phyloP scores from a whole-genome alignment of 257 asterid species.

The Agastache rugosa region DNA sequence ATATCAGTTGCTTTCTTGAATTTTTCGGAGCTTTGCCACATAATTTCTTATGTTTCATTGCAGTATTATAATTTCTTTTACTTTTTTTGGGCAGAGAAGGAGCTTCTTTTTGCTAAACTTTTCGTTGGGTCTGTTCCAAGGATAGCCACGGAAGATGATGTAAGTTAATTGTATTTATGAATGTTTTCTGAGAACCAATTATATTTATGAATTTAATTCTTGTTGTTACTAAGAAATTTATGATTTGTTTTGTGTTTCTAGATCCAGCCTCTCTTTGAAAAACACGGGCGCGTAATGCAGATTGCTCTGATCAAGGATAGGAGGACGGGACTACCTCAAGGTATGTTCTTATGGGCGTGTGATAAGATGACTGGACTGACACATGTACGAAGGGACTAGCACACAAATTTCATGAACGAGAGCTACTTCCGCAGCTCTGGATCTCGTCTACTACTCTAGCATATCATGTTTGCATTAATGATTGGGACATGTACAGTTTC shows the following conservation, averaged over 20 bases:
- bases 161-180: conserved; percentile 51
- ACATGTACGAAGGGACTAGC: conserved; percentile 20
- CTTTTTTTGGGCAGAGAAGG: conserved; percentile 62
- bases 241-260: conserved; percentile 48
- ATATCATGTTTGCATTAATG: conserved; percentile 1
- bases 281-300: conserved; percentile 84
- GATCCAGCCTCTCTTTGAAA: conserved; percentile 87
- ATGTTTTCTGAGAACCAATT: too few relatives aligned
- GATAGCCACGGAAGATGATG: conserved; percentile 85
- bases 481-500: conserved; percentile 4
- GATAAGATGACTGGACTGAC: conserved; percentile 32
- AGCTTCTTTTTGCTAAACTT: conserved; percentile 72
- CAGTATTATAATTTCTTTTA: conserved; percentile 15
- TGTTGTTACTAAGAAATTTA: conserved; percentile 9
- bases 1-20: too few relatives aligned
- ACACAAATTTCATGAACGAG: conserved; percentile 12
- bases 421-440: conserved; percentile 28
- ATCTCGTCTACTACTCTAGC: conserved; percentile 8
- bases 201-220: conserved; percentile 26
- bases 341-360: conserved; percentile 54
- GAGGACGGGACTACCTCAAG: conserved; percentile 97
- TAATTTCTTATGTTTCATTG: neutral
- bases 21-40: neutral
- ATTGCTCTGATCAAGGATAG: conserved; percentile 92
- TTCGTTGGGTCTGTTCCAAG: conserved; percentile 97